Evolutionary conservation across 805 yeast species (phyloP).

Genomic region (Brettanomyces naardenensis): DNA sequence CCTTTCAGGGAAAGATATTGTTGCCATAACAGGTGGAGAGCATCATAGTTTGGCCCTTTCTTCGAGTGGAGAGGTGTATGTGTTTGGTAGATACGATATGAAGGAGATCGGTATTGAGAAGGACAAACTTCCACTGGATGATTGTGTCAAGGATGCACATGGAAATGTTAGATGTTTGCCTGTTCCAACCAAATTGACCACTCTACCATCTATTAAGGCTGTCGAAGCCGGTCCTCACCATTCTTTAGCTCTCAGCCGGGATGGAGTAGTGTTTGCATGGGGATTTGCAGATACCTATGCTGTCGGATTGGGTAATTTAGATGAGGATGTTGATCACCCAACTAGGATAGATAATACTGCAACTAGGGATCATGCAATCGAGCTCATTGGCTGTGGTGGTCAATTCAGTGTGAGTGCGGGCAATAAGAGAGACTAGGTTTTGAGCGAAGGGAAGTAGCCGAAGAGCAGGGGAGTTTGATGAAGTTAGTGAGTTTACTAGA

Average conservation of each 20-base stretch:
- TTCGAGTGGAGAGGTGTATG: slow-evolving; percentile 61
- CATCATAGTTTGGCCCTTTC: slow-evolving; percentile 83
- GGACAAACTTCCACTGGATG: slow-evolving; percentile 56
- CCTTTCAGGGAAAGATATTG: slow-evolving; percentile 51
- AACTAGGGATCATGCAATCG: slow-evolving; percentile 68
- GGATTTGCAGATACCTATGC: slow-evolving; percentile 98
- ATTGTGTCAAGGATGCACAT: slow-evolving; percentile 66
- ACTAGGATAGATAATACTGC: slow-evolving; percentile 93
- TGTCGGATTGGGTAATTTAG: slow-evolving; percentile 82
- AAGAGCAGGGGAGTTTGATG: slow-evolving; percentile 44
- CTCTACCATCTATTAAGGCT: slow-evolving; percentile 47
- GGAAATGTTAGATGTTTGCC: slow-evolving; percentile 84
- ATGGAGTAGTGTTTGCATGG: slow-evolving; percentile 86
- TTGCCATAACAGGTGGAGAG: slow-evolving; percentile 81
- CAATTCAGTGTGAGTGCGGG: slow-evolving; percentile 93
- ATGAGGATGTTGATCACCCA: slow-evolving; percentile 80
- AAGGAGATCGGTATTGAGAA: slow-evolving; percentile 79
- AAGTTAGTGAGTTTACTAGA: no score
- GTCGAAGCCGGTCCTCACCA: slow-evolving; percentile 90
- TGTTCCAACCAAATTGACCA: slow-evolving; percentile 60
- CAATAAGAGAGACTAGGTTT: slow-evolving; percentile 44
- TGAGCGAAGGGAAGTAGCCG: slow-evolving; percentile 42
- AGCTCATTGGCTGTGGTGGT: slow-evolving; percentile 86
- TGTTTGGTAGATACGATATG: slow-evolving; percentile 93
- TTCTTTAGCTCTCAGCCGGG: slow-evolving; percentile 73